Conservation (phyloP, 768 basidiomycete species). For the Boletus barrowsii region DNA sequence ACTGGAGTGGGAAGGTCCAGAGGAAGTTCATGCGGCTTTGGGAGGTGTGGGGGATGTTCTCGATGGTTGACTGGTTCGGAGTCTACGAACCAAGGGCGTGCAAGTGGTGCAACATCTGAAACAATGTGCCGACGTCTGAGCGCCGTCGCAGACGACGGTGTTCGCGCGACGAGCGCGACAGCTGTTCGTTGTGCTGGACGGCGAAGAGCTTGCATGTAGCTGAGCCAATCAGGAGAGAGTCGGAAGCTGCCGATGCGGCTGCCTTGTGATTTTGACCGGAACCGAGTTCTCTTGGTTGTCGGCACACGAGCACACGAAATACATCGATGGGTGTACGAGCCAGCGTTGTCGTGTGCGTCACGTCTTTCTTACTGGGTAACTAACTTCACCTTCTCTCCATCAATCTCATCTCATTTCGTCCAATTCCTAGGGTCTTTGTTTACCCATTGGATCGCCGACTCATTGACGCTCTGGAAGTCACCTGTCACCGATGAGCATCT, state of each 20-base stretch:
- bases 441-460: slow-evolving; percentile 94
- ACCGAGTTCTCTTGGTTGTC: neutral
- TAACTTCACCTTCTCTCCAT: neutral
- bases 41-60: slow-evolving; percentile 26
- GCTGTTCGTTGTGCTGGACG: slow-evolving; percentile 8
- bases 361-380: slow-evolving; percentile 77
- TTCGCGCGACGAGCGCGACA: neutral
- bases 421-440: slow-evolving; percentile 64
- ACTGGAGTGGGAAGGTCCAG: slow-evolving; percentile 49
- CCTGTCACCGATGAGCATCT: slow-evolving; percentile 82
- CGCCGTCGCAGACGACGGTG: neutral
- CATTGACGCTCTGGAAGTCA: slow-evolving; percentile 84
- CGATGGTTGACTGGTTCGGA: slow-evolving; percentile 26
- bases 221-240: slow-evolving; percentile 5
- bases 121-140: slow-evolving; percentile 3
- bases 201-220: slow-evolving; percentile 22
- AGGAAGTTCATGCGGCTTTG: slow-evolving; percentile 38
- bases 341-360: slow-evolving; percentile 70
- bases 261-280: slow-evolving; percentile 20
- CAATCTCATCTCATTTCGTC: neutral
- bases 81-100: slow-evolving; percentile 70
- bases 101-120: slow-evolving; percentile 2
- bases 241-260: slow-evolving; percentile 14
- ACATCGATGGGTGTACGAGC: slow-evolving; percentile 65
- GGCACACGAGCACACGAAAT: slow-evolving; percentile 9